Evolutionary conservation across 441 rosid species (phyloP).

Genomic region (Pelargonium myrrhifolium): DNA sequence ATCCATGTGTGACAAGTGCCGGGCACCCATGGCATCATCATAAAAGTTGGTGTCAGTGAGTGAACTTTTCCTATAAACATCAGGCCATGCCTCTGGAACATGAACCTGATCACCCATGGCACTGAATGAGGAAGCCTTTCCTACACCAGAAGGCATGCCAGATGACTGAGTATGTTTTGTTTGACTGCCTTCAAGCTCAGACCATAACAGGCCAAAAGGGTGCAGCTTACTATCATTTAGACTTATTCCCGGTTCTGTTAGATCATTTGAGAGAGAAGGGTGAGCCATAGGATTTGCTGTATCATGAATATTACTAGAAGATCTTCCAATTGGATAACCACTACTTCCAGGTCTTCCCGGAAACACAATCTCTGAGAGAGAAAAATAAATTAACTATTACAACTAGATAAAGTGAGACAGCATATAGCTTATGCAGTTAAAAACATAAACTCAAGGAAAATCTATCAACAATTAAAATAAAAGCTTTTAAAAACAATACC

Average conservation of each 20-base stretch:
- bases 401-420: neutral
- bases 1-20: slow-evolving; percentile 40
- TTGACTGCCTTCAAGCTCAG: slow-evolving; percentile 56
- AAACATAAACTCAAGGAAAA: neutral
- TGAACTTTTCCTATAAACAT: slow-evolving; percentile 37
- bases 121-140: neutral
- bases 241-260: slow-evolving; percentile 30
- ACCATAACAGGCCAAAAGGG: slow-evolving; percentile 75
- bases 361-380: slow-evolving; percentile 53
- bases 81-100: slow-evolving; percentile 43
- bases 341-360: slow-evolving; percentile 63
- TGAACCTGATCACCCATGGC: slow-evolving; percentile 31
- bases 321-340: slow-evolving; percentile 32
- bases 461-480: slow-evolving; percentile 9
- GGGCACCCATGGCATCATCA: slow-evolving; percentile 44
- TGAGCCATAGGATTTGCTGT: slow-evolving; percentile 25
- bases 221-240: slow-evolving; percentile 56
- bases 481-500: slow-evolving; percentile 31
- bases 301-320: slow-evolving; percentile 34
- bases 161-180: slow-evolving; percentile 38
- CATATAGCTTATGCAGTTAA: neutral
- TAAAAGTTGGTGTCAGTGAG: slow-evolving; percentile 26
- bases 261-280: slow-evolving; percentile 34
- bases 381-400: neutral
- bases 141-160: slow-evolving; percentile 29